A percentile compares a stretch with the other conserved stretches of the same genome.
These are phyloP conservation scores for Capsella rubella DNA, from an alignment of 441 rosid genomes.

Conservation along the genomic window DNA sequence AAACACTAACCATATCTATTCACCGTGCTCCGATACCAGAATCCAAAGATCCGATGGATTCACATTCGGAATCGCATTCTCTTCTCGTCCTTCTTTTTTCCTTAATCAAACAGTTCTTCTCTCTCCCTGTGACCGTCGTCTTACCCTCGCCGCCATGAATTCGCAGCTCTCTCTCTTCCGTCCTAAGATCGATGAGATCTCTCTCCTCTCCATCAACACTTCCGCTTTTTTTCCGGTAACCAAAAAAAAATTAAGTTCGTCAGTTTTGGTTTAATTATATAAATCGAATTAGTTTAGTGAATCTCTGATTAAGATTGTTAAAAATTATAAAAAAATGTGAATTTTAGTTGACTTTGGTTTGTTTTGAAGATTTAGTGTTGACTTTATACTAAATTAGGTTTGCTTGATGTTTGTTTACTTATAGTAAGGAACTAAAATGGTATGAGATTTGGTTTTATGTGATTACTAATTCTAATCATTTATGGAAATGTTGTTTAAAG, in stretches of 20 bases:
- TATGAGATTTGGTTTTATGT: too few relatives aligned
- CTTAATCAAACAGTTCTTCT: slow-evolving; percentile 53
- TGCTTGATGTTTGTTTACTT: too few relatives aligned
- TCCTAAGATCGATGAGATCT: slow-evolving; percentile 89
- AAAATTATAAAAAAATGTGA: background rate
- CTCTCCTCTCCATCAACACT: slow-evolving; percentile 87
- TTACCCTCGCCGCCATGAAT: slow-evolving; percentile 57
- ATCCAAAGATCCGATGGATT: slow-evolving; percentile 71
- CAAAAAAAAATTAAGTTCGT: background rate
- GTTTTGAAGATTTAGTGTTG: too few relatives aligned
- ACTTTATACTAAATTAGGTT: too few relatives aligned
- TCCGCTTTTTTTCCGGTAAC: slow-evolving; percentile 70
- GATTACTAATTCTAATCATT: background rate
- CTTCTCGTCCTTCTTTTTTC: slow-evolving; percentile 60
- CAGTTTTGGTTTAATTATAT: too few relatives aligned
- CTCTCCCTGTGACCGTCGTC: slow-evolving; percentile 85
- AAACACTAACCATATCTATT: slow-evolving; percentile 62
- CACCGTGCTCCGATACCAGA: slow-evolving; percentile 73
- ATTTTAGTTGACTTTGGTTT: too few relatives aligned
- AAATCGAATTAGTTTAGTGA: slow-evolving; percentile 1
- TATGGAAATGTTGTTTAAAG: background rate
- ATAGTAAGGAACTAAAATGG: too few relatives aligned
- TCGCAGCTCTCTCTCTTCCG: slow-evolving; percentile 77
- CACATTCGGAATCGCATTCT: slow-evolving; percentile 81
- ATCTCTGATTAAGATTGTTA: too few relatives aligned